phyloP scores from a whole-genome alignment of 129 eudicot species.

The Centaurea solstitialis region DNA sequence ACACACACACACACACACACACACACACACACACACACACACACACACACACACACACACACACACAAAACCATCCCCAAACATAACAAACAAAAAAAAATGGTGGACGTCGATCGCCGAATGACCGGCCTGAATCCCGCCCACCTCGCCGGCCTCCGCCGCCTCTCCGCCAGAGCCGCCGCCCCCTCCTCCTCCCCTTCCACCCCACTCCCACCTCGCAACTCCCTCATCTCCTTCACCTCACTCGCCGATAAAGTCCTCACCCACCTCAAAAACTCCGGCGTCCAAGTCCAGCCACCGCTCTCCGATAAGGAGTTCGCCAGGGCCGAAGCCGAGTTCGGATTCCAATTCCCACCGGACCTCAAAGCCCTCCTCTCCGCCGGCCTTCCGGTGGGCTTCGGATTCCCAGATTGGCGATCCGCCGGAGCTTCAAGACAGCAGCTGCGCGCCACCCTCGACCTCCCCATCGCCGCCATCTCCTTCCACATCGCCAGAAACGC shows the following conservation, averaged over 20 bases:
- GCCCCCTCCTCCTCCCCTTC: slow-evolving; percentile 75
- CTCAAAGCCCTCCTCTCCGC: slow-evolving; percentile 75
- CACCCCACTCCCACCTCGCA: slow-evolving; percentile 76
- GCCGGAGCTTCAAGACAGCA: slow-evolving; percentile 63
- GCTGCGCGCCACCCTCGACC: slow-evolving; percentile 61
- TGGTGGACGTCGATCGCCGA: slow-evolving; percentile 96
- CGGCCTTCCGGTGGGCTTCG: slow-evolving; percentile 82
- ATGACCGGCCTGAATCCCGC: slow-evolving; percentile 92
- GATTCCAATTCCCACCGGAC: slow-evolving; percentile 91
- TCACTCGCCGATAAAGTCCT: slow-evolving; percentile 74
- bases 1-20: no score
- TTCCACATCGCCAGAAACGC: slow-evolving; percentile 75
- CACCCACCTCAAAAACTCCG: slow-evolving; percentile 61
- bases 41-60: no score
- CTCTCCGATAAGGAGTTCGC: slow-evolving; percentile 76
- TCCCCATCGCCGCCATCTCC: slow-evolving; percentile 85
- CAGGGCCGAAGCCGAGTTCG: slow-evolving; percentile 86
- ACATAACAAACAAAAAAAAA: slow-evolving; percentile 4
- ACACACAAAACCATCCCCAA: no score
- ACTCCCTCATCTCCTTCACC: slow-evolving; percentile 74
- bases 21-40: neutral
- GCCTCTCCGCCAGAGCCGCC: slow-evolving; percentile 93
- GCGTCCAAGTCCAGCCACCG: slow-evolving; percentile 56
- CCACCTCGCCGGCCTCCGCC: slow-evolving; percentile 94
- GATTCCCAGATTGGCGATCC: slow-evolving; percentile 95